Base-by-base conservation (phyloP, 1,284 basidiomycete genomes). In the Fomes fomentarius region DNA sequence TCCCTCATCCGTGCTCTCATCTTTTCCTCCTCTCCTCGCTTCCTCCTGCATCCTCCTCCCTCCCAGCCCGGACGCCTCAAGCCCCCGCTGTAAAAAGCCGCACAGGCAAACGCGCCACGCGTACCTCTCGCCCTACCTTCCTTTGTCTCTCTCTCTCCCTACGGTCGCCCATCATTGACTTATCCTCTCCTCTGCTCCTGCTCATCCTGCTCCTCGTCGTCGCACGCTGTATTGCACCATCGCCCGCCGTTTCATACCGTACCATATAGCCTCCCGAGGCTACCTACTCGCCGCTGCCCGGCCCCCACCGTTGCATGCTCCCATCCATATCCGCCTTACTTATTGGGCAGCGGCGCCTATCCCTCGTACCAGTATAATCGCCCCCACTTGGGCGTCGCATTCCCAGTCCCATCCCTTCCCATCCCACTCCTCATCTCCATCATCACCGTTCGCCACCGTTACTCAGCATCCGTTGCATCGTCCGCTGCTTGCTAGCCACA, bases 311-410 rank as follows among this genome's bases (percentile, higher is more conserved):
- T 10, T 14, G 5, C 33, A 6, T 28, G 7, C 15, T 3, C 31
- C 21, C n/a, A n/a, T n/a, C 37, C 33, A 42, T 8, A 22, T 24
- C 12, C 21, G 15, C 22, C n/a, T 30, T 17, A 2, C 3, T 19
- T 33, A 10, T 9, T 25, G 4, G 24, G 45, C 42, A 26, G 54
- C 52, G 49, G 52, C 55, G 52, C 41, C 55, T 49, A 46, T 33
- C 46, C 17, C 49, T 57, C 50, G 52, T 52, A 56, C 25, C 49
- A 56, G 58, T 60, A 60, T 54, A 60, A 60, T 60, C 48, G 2
- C 21, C 10, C 33, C 28, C 22, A 15, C 42, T 28, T 34, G 19
- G 17, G 22, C 15, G 26, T 31, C 47, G 11, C 47, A 14, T 21
- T n/a, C 21, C 4, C 30, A 3, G 15, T n/a, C 34, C 25, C 30